Evolutionary conservation across 495 filamentous ascomycete species (phyloP), one percentile per base, ranked within the genome.

Genomic region (Filosporella fistucella): DNA sequence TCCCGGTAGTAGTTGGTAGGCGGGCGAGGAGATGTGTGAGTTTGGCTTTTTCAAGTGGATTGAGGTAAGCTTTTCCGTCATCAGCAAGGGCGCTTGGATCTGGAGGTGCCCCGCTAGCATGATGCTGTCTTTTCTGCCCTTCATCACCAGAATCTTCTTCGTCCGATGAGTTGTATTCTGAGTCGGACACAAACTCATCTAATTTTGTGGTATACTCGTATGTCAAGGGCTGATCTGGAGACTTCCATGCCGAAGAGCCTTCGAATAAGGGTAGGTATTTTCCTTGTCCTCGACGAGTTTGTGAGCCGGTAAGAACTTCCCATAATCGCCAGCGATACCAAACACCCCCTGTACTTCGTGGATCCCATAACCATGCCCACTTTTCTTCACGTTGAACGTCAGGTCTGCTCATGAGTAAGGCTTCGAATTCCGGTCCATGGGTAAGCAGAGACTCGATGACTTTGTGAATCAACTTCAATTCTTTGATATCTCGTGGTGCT

Each of bases 321-420:
- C 88, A 96, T 43, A 96, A 57, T 40, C 87, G 84, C 86, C 88
- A 96, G 13, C 91, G 80, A 64, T 95, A 96, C 69, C 86, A 96
- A 4, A 91, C 76, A 6, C 86, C 88, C 6, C 82, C 84, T 41
- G 80, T 65, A 55, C 86, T 89, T 39, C 88, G 74, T 22, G 91
- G 72, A 64, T 99, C 86, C 84, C 86, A 99, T 3, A 99, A 64
- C 86, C 89, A 99, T 0, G 89, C 86, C 82, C 90, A 99, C 59
- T 84, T 90, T 55, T 91, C 85, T 29, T 95, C 86, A 20, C 66
- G 71, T 52, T 91, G 87, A 2, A 96, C 85, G 29, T 85, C 80
- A 0, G 80, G 81, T 14, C 84, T 73, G 28, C 78, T 84, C 93
- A 97, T 96, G 2, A 99, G 77, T 1, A 95, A 72, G 4, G 91